Base-by-base conservation (phyloP, 495 filamentous ascomycete species). In the Xylaria castorea region DNA sequence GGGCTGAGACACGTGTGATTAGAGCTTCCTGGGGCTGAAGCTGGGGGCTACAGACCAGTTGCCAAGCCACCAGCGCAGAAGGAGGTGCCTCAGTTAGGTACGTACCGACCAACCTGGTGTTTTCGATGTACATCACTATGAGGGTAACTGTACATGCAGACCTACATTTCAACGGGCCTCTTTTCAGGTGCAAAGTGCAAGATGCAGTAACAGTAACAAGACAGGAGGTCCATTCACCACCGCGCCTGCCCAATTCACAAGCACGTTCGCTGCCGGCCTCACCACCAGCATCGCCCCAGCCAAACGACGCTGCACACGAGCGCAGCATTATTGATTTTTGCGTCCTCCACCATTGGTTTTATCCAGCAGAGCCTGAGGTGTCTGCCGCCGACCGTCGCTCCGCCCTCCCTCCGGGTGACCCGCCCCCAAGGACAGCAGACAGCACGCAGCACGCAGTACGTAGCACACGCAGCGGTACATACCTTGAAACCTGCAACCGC, bases 141-240 rank as follows among this genome's bases (percentile, higher is more conserved):
- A 20, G 53, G 34, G 44, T 51, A 50, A 50, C 64, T 36, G 63
- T 34, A 36, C 62, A 18, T 44, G 22, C 46, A 48, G 38, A 34
- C 16, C 5, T 40, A 8, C 8, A 42, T 42, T 48, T 22, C 48
- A 51, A 22, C n/a, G 20, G n/a, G 8, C 48, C 48, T 46, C 53
- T 50, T 61, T 70, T 70, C 42, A 70, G 67, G 67, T 70, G 55
- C 40, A 36, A 61, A 61, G 61, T 70, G 42, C 68, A 51, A 30
- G 64, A 66, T 38, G 46, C 46, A 66, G 64, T 38, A 7, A 51
- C 27, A 9, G 62, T 32, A 14, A 25, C 12, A 30, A 38, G 12
- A 30, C 25, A 65, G 42, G 62, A 65, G 62, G 25, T 2, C 42
- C 64, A 46, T 34, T 44, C 25, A 53, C 18, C 46, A 66, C 44